These are phyloP conservation scores for Vitis hybrid DNA, from an alignment of 177 flowering plant species.

Conservation along the genomic window DNA sequence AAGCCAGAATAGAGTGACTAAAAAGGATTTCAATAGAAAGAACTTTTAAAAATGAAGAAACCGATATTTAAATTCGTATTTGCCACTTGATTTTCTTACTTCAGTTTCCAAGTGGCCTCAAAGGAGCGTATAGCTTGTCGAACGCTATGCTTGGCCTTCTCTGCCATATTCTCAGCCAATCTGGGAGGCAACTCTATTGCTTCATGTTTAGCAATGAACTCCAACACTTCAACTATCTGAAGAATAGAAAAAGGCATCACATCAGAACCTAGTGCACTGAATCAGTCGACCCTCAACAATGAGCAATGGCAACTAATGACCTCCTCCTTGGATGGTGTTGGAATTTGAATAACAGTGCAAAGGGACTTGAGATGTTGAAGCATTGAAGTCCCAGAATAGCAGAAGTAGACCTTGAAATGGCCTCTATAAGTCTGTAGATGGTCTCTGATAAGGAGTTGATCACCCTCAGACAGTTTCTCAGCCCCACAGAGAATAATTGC, in stretches of 20 bases:
- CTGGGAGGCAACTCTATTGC: constrained; percentile 40
- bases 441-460: background rate
- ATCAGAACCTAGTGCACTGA: background rate
- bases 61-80: background rate
- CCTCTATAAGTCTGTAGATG: background rate
- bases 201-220: constrained; percentile 54
- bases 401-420: background rate
- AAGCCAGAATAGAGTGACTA: too few species aligned
- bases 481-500: constrained; percentile 1
- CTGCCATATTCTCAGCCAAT: constrained; percentile 53
- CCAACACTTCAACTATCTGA: constrained; percentile 60
- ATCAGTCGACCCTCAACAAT: background rate
- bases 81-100: constrained; percentile 19
- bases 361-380: constrained; percentile 1
- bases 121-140: constrained; percentile 81
- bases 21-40: too few species aligned
- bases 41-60: too few species aligned
- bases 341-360: constrained; percentile 7
- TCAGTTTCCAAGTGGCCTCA: constrained; percentile 55
- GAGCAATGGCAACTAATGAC: background rate
- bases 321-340: background rate
- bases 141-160: constrained; percentile 53
- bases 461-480: background rate
- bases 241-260: background rate
- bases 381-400: constrained; percentile 1